Conservation (phyloP, 805 yeast species). For the Kodamaea restingae region DNA sequence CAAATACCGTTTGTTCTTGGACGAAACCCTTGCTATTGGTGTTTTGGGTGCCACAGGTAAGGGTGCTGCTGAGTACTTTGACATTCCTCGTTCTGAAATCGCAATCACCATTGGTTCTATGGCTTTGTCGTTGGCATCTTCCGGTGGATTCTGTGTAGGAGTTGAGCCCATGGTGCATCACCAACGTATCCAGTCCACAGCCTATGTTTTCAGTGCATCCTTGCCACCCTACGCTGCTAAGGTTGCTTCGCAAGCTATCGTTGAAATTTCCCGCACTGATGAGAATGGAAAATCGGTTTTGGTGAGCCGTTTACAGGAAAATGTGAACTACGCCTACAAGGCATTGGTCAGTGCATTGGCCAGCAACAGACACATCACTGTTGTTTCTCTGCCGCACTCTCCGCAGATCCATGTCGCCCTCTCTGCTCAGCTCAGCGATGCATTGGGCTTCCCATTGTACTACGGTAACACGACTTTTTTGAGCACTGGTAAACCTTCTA, state of each 20-base stretch:
- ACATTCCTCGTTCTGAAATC: conserved; percentile 63
- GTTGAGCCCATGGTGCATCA: conserved; percentile 78
- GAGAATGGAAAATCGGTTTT: conserved; percentile 32
- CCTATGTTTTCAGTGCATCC: conserved; percentile 91
- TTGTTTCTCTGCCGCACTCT: conserved; percentile 56
- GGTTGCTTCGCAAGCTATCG: conserved; percentile 53
- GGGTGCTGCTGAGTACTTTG: conserved; percentile 75
- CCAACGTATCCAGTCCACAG: conserved; percentile 85
- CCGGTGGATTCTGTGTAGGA: conserved; percentile 95
- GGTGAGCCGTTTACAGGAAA: conserved; percentile 34
- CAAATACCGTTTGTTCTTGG: conserved; percentile 83
- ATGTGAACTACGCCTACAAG: conserved; percentile 36
- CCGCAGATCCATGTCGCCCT: conserved; percentile 70
- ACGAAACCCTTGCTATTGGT: conserved; percentile 85
- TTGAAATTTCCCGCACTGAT: conserved; percentile 38
- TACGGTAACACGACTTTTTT: conserved; percentile 47
- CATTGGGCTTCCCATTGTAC: conserved; percentile 43
- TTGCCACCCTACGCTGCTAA: conserved; percentile 87
- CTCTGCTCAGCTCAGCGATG: conserved; percentile 40
- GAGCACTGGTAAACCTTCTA: conserved; percentile 43
- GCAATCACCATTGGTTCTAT: conserved; percentile 86
- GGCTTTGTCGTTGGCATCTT: conserved; percentile 74
- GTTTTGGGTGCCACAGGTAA: conserved; percentile 80
- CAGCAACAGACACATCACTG: conserved; percentile 38
- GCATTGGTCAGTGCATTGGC: conserved; percentile 37